Base-by-base conservation (phyloP, 129 eudicot species). In the Dittrichia graveolens region DNA sequence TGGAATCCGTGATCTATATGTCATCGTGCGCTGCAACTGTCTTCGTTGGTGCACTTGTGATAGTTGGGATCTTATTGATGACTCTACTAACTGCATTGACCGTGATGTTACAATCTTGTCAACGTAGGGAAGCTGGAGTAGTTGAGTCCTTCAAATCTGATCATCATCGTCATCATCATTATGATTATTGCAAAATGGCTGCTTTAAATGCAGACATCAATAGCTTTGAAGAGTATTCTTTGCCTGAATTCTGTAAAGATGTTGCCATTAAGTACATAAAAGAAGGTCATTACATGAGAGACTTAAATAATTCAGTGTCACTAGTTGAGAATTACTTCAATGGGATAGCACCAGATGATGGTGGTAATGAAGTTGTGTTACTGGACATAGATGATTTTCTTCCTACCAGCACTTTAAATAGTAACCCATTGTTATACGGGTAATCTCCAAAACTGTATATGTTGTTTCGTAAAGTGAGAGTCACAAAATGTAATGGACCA, bases 11-110 rank as follows among this genome's bases (percentile, higher is more conserved):
- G 67, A 77, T 88, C 62, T 88, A 77, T 68, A 88, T 88, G 90
- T 77, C 95, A 46, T 80, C 95, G 12, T 85, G 83, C 80, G 90
- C 95, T 58, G 95, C 90, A 10, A 81, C 90, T n/a, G 64, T 85
- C 57, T 85, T 88, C 55, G 64, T 88, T 47, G 80, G 79, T 1
- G 78, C 78, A 47, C 90, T 88, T 3, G 86, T 83, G 47, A 75
- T 78, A 31, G 75, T 78, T 52, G 95, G 90, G 54, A 83, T 88
- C 31, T 61, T 86, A 48, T 40, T 88, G 43, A 56, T 82, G 67
- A 78, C 95, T 9, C 56, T 88, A 69, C 73, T 88, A 44, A 56
- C 80, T 69, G 78, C 90, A 47, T 80, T 88, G 65, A 71, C 90
- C 0, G 80, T 83, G 3, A 88, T 88, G 95, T 61, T 88, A 75